These are phyloP conservation scores for Ceratobasidium sp. DNA, from an alignment of 1,284 basidiomycete genomes.

Conservation along the genomic window DNA sequence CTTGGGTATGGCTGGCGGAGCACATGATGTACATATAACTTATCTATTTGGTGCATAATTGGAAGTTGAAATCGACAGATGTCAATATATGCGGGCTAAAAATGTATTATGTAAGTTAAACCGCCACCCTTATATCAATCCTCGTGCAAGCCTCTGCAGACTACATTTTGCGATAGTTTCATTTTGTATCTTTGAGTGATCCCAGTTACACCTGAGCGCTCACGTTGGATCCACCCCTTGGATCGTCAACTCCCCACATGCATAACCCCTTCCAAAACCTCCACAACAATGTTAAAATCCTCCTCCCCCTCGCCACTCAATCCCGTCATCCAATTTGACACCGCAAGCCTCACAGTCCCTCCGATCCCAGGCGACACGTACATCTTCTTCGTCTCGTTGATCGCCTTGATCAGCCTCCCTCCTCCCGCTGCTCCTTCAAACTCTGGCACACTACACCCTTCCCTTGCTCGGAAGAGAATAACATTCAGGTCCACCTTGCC, in stretches of 20 bases:
- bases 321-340: slow-evolving; percentile 63
- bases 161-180: too few relatives aligned
- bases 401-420: slow-evolving; percentile 53
- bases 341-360: slow-evolving; percentile 61
- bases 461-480: slow-evolving; percentile 60
- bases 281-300: slow-evolving; percentile 52
- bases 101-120: too few relatives aligned
- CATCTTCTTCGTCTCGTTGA: slow-evolving; percentile 59
- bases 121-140: too few relatives aligned
- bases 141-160: too few relatives aligned
- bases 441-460: slow-evolving; percentile 50
- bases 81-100: too few relatives aligned
- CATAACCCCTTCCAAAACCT: slow-evolving; percentile 52
- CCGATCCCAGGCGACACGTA: slow-evolving; percentile 59
- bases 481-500: slow-evolving; percentile 57
- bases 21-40: too few relatives aligned
- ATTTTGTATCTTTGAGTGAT: too few relatives aligned
- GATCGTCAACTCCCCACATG: not conserved
- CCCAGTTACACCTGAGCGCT: too few relatives aligned
- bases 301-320: slow-evolving; percentile 52
- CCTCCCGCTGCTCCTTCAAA: slow-evolving; percentile 50
- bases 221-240: too few relatives aligned
- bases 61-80: too few relatives aligned
- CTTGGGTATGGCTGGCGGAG: too few relatives aligned
- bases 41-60: too few relatives aligned